Evolutionary conservation across 106 monocot genomes (phyloP).

Genomic region (Platanthera guangdongensis): DNA sequence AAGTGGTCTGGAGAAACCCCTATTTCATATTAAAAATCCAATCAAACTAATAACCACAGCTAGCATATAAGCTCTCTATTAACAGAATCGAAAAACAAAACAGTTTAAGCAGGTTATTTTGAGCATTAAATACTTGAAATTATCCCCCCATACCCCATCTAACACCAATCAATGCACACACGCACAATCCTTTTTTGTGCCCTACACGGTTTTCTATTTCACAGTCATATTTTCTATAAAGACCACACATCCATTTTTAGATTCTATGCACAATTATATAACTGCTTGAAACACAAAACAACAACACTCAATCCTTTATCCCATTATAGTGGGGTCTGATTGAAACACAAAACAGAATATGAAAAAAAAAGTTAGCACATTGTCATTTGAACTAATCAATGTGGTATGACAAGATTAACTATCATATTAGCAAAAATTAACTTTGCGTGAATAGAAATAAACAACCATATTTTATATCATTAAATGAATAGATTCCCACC

Average conservation of each 20-base stretch:
- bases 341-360: neutral
- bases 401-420: neutral
- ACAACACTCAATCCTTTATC: too few species aligned
- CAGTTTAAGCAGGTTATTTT: neutral
- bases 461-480: too few species aligned
- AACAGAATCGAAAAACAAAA: neutral
- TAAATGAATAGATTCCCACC: slow-evolving; percentile 27
- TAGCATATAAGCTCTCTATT: neutral
- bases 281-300: neutral
- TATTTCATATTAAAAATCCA: neutral
- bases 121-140: neutral
- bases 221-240: neutral
- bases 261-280: neutral
- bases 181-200: neutral
- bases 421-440: neutral
- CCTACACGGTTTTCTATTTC: neutral
- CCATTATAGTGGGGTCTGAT: neutral
- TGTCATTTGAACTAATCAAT: neutral
- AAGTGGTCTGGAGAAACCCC: neutral
- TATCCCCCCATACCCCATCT: neutral
- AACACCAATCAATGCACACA: neutral
- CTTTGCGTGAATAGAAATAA: neutral
- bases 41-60: neutral
- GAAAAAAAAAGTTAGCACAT: neutral
- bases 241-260: neutral